These are phyloP conservation scores for Drechslerella coelobrocha DNA, from an alignment of 2,329 filamentous ascomycete species.

Conservation along the genomic window DNA sequence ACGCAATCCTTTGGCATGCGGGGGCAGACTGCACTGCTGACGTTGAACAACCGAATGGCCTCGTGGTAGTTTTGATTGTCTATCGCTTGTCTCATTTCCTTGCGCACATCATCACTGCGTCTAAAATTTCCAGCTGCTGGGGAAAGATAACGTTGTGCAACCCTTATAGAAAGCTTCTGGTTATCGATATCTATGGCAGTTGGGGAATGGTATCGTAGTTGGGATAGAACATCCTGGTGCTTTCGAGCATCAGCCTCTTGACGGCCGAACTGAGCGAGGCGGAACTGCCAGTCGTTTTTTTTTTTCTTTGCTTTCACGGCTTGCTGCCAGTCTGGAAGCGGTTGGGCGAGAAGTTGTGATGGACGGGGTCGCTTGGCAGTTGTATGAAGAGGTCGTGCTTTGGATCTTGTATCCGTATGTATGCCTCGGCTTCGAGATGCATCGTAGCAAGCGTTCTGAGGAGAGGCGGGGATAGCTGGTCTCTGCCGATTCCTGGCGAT, in stretches of 20 bases:
- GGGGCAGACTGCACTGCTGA: background rate
- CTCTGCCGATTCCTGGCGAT: slow-evolving; percentile 32
- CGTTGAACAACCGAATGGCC: slow-evolving; percentile 8
- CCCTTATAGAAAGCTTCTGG: slow-evolving; percentile 13
- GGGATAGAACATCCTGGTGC: slow-evolving; percentile 13
- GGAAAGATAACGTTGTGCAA: slow-evolving; percentile 5
- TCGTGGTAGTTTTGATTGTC: slow-evolving; percentile 7
- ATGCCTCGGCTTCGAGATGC: slow-evolving; percentile 4
- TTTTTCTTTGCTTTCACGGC: slow-evolving; percentile 12
- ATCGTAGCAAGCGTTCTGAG: background rate
- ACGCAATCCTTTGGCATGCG: background rate
- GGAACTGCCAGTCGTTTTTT: slow-evolving; percentile 31
- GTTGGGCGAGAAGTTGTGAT: slow-evolving; percentile 15
- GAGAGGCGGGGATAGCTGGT: slow-evolving; percentile 1
- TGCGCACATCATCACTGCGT: background rate
- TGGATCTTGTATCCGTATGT: slow-evolving; percentile 24
- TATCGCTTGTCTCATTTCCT: background rate
- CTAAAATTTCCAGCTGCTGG: background rate
- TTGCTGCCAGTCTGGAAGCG: background rate
- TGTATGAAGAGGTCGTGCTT: slow-evolving; percentile 24
- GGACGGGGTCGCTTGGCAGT: slow-evolving; percentile 11
- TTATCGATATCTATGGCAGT: slow-evolving; percentile 35
- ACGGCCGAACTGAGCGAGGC: slow-evolving; percentile 27
- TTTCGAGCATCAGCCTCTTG: slow-evolving; percentile 18
- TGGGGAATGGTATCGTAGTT: slow-evolving; percentile 16